Conservation (phyloP, 192 early-diverging fungal genomes). For the Glomus cerebriforme region DNA sequence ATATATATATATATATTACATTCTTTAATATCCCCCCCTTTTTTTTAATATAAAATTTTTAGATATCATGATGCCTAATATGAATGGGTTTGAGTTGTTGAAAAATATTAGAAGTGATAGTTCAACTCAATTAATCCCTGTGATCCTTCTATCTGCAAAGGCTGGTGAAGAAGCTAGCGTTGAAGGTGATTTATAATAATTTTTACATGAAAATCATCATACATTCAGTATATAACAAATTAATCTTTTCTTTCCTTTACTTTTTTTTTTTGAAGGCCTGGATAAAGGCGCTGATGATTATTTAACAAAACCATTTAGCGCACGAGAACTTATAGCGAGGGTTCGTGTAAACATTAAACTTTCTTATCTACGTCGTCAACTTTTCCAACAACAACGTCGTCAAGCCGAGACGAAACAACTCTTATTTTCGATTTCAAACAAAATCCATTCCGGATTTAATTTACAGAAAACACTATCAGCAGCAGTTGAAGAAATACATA, state of each 20-base stretch:
- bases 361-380: slow-evolving; percentile 44
- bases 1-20: not conserved
- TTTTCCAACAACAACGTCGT: slow-evolving; percentile 40
- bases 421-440: slow-evolving; percentile 41
- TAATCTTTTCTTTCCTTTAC: not conserved
- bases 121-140: slow-evolving; percentile 46
- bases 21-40: not conserved
- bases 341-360: slow-evolving; percentile 57
- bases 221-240: not conserved
- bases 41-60: not conserved
- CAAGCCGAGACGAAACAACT: slow-evolving; percentile 43
- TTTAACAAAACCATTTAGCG: slow-evolving; percentile 51
- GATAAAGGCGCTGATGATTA: slow-evolving; percentile 62
- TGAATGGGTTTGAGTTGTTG: slow-evolving; percentile 59
- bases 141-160: slow-evolving; percentile 60
- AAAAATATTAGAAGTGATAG: slow-evolving; percentile 41
- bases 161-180: slow-evolving; percentile 57
- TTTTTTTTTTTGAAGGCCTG: slow-evolving; percentile 34
- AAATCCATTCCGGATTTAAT: slow-evolving; percentile 40
- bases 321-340: slow-evolving; percentile 56
- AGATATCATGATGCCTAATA: slow-evolving; percentile 66
- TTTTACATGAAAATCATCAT: not conserved
- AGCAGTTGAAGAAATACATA: slow-evolving; percentile 39
- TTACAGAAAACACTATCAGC: slow-evolving; percentile 37
- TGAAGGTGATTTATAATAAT: slow-evolving; percentile 35